A percentile compares a stretch with the other conserved stretches of the same genome.
Evolutionary conservation across 1,284 basidiomycete genomes (phyloP).

Genomic region (Naganishia albida): DNA sequence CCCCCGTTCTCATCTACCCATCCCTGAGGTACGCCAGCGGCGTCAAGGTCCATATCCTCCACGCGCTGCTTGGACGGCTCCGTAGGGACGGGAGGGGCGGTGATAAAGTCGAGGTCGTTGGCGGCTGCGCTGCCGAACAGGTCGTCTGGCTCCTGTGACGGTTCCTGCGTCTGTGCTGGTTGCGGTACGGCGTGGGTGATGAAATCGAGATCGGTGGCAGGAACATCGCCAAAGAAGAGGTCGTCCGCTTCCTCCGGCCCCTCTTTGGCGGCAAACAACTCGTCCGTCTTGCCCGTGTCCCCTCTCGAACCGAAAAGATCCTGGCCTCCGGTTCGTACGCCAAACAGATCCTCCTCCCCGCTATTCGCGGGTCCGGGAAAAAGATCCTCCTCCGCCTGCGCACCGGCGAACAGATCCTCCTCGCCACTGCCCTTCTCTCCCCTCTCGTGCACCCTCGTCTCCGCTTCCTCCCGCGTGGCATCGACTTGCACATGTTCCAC

Average conservation of each 20-base stretch:
- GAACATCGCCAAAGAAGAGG: constrained; percentile 5
- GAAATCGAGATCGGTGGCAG: background rate
- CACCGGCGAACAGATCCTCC: too few relatives aligned
- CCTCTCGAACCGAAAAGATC: background rate
- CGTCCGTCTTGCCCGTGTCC: background rate
- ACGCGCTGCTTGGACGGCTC: constrained; percentile 13
- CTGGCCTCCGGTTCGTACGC: background rate
- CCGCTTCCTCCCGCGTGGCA: background rate
- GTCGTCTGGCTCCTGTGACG: background rate
- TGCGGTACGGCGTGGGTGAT: background rate
- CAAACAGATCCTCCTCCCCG: constrained; percentile 12
- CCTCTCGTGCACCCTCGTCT: background rate
- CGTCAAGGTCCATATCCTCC: constrained; percentile 32
- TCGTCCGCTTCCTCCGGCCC: background rate
- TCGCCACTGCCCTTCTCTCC: too few relatives aligned
- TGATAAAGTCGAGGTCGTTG: constrained; percentile 8
- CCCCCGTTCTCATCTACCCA: constrained; percentile 33
- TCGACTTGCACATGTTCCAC: constrained; percentile 21
- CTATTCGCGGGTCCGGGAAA: constrained; percentile 15
- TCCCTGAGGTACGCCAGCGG: constrained; percentile 31
- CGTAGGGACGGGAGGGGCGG: background rate
- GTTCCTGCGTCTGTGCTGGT: background rate
- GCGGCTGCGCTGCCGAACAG: background rate
- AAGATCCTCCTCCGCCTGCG: constrained; percentile 11
- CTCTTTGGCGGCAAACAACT: constrained; percentile 6